Base-by-base conservation (phyloP, 176 grass and related monocot species). In the Musa acuminata region DNA sequence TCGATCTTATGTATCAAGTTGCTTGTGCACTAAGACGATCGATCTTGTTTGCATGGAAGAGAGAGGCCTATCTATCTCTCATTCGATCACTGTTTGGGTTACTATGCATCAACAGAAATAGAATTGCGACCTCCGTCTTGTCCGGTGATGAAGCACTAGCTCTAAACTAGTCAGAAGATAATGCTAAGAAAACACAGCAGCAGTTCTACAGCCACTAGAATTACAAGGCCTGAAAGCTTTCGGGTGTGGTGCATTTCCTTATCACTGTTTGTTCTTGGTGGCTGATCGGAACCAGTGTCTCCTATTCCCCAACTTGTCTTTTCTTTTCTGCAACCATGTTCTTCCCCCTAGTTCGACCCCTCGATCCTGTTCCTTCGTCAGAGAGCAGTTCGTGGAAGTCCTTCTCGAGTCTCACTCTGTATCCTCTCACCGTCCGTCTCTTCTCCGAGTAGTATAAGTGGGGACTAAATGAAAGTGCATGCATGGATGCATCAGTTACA, bases 161-260 rank as follows among this genome's bases (percentile, higher is more conserved):
- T 13, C 49, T 52, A 22, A 20, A 11, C 21, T 70, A 70, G 48
- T 51, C 43, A 71, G 69, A 71, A 21, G 49, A 71, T 71, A 71
- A 71, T 71, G 69, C 17, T 71, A 52, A 71, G 69, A 71, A 51
- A 71, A 52, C 49, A n/a, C 17, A 19, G 43, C 35, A 51, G 48
- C 43, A 70, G 69, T 29, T 1, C 10, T 24, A n/a, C 69, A 13
- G 2, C 69, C 69, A 71, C 48, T 21, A 51, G 16, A 69, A 19
- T 49, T 19, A 49, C 1, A 9, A 69, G 43, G 43, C 6, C 67
- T 5, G 16, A 50, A 19, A 51, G 29, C 29, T n/a, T 49, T 70
- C 13, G 69, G 35, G 43, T 52, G 69, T 21, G 21, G 48, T 51
- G 48, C 69, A 51, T 48, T 71, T 71, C 69, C 49, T 52, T 71